Percentiles rank a stretch among this genome's conserved stretches.
Conservation (phyloP, 257 asterid genomes). For the Scutellaria baicalensis region DNA sequence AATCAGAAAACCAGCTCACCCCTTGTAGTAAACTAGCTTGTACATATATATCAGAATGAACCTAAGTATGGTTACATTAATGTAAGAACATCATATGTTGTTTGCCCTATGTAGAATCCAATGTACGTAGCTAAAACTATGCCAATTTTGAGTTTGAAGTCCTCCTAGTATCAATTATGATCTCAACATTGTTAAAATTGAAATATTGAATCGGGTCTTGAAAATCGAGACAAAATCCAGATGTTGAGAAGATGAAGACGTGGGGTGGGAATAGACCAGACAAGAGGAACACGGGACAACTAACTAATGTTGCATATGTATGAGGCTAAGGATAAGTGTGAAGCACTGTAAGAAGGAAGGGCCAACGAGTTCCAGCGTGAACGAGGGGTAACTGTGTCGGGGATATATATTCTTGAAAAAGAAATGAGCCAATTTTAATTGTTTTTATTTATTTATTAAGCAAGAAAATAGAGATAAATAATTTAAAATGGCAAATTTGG, state of each 20-base stretch:
- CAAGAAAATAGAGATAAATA: too few species aligned
- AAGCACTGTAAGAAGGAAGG: background rate
- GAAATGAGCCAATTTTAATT: background rate
- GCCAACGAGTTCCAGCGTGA: conserved; percentile 30
- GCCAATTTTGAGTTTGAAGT: conserved; percentile 17
- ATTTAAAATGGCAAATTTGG: too few species aligned
- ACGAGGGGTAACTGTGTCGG: conserved; percentile 17
- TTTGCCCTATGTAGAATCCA: background rate
- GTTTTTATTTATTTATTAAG: too few species aligned
- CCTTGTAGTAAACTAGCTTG: conserved; percentile 9
- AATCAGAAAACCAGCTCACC: conserved; percentile 3
- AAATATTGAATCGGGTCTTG: background rate
- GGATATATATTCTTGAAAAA: background rate
- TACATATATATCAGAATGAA: conserved; percentile 14
- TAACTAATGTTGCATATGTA: conserved; percentile 2
- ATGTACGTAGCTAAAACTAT: background rate
- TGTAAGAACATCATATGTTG: background rate
- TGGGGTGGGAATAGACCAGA: background rate
- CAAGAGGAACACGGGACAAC: conserved; percentile 13
- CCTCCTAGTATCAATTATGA: too few species aligned
- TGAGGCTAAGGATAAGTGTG: conserved; percentile 13
- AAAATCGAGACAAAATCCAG: background rate
- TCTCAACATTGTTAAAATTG: too few species aligned
- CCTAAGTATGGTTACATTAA: background rate
- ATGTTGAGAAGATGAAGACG: background rate